phyloP scores from a whole-genome alignment of 2,329 filamentous ascomycete genomes.

The Diaporthe sp. region DNA sequence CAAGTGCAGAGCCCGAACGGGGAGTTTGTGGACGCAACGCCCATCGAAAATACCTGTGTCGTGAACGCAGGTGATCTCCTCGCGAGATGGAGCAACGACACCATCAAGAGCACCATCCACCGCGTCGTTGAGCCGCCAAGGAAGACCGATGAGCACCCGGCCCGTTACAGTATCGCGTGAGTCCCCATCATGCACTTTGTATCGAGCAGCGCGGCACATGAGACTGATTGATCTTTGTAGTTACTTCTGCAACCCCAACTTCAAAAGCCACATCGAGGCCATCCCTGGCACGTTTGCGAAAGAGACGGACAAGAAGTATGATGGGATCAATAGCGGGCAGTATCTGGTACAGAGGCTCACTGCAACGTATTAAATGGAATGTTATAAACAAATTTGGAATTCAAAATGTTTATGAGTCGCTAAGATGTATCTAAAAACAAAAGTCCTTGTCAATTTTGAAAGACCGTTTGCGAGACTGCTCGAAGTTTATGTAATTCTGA shows the following conservation, averaged over 20 bases:
- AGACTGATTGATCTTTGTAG: conserved; percentile 48
- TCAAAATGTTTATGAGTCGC: not conserved
- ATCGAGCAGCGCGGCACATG: not conserved
- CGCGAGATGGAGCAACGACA: conserved; percentile 90
- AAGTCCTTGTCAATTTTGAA: not conserved
- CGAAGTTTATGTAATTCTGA: not conserved
- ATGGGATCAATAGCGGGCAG: conserved; percentile 80
- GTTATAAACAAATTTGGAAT: not conserved
- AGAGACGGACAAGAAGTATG: conserved; percentile 81
- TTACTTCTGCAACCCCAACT: conserved; percentile 93
- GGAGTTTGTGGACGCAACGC: conserved; percentile 84
- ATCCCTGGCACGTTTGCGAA: conserved; percentile 80
- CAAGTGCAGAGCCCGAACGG: conserved; percentile 78
- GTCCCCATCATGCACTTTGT: conserved; percentile 45
- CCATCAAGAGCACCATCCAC: conserved; percentile 90
- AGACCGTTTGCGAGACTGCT: not conserved
- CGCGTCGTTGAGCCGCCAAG: conserved; percentile 88
- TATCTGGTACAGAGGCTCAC: conserved; percentile 84
- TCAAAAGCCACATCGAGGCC: conserved; percentile 80
- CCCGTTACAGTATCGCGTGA: conserved; percentile 87
- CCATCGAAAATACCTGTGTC: conserved; percentile 84
- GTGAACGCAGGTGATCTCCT: conserved; percentile 91
- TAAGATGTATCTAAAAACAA: not conserved
- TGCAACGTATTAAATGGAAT: conserved; percentile 72
- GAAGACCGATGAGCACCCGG: conserved; percentile 71